A percentile compares a stretch with the other conserved stretches of the same genome.
Conservation (phyloP, 2,329 filamentous ascomycete genomes). For the Incumbomyces delicatus region DNA sequence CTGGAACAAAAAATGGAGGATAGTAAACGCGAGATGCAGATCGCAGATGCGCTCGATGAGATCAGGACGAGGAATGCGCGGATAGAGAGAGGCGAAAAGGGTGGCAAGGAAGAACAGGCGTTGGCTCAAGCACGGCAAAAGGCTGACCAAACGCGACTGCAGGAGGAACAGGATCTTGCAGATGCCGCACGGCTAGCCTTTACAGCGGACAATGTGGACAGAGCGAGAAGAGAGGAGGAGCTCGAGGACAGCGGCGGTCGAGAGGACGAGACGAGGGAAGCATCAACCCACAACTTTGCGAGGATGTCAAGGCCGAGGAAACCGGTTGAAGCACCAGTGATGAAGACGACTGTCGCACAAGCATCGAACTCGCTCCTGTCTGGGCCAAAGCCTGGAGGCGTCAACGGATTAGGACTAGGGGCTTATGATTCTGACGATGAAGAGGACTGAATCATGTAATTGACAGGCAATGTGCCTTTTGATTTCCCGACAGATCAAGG, state of each 20-base stretch:
- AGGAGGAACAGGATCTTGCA: conserved; percentile 70
- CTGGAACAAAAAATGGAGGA: conserved; percentile 89
- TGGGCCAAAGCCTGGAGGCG: neutral
- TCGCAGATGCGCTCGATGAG: conserved; percentile 90
- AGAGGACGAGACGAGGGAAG: conserved; percentile 29
- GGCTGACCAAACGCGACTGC: conserved; percentile 48
- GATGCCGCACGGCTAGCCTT: conserved; percentile 75
- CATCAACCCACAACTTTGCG: conserved; percentile 55
- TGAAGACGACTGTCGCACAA: conserved; percentile 55
- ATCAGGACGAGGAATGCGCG: conserved; percentile 86
- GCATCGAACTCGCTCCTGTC: conserved; percentile 1
- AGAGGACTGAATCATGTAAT: conserved; percentile 14
- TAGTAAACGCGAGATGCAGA: conserved; percentile 89
- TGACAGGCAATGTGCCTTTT: neutral
- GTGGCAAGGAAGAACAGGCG: conserved; percentile 48
- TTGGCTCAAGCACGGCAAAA: conserved; percentile 48
- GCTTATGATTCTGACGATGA: conserved; percentile 20
- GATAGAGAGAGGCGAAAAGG: conserved; percentile 64
- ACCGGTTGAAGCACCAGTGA: conserved; percentile 61
- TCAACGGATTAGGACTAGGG: conserved; percentile 13
- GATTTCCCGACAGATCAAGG: too few species aligned
- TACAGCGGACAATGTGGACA: conserved; percentile 48
- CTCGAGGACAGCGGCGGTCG: conserved; percentile 26
- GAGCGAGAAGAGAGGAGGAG: conserved; percentile 44
- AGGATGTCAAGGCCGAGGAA: conserved; percentile 79